Evolutionary conservation across 495 filamentous ascomycete species (phyloP).

Genomic region (Rhypophila decipiens): DNA sequence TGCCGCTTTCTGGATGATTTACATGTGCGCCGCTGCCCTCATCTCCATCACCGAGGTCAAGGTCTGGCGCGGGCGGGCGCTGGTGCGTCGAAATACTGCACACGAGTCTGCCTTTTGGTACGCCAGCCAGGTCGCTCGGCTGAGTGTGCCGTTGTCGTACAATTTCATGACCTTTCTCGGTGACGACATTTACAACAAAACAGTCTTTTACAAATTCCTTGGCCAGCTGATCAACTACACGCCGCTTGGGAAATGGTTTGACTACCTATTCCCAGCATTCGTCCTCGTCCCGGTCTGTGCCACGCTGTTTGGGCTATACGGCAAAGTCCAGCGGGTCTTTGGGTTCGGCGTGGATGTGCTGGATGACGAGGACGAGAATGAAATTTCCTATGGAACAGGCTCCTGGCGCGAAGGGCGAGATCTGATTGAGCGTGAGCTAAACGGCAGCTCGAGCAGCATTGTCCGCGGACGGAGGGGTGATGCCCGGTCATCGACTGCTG

Average conservation of each 20-base stretch:
- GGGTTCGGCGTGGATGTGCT: constrained; percentile 73
- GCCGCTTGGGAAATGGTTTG: constrained; percentile 74
- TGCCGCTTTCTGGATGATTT: constrained; percentile 81
- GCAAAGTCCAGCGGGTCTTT: constrained; percentile 65
- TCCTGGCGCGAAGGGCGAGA: constrained; percentile 92
- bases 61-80: constrained; percentile 87
- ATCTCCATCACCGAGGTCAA: constrained; percentile 82
- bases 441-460: constrained; percentile 44
- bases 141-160: constrained; percentile 88
- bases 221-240: constrained; percentile 81
- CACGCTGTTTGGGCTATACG: constrained; percentile 81
- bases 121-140: constrained; percentile 76
- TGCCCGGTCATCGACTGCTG: constrained; percentile 18
- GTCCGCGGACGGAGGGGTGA: constrained; percentile 30
- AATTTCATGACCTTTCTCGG: constrained; percentile 91
- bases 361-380: constrained; percentile 65
- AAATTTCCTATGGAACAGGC: constrained; percentile 63
- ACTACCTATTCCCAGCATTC: constrained; percentile 79
- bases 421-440: constrained; percentile 83
- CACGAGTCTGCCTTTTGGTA: constrained; percentile 94
- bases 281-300: constrained; percentile 78
- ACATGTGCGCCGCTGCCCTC: constrained; percentile 81
- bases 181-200: constrained; percentile 55
- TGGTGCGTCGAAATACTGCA: constrained; percentile 86
- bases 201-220: constrained; percentile 81